These are phyloP conservation scores for Gleditsia sinensis DNA, from an alignment of 306 rosid species.

Conservation along the genomic window DNA sequence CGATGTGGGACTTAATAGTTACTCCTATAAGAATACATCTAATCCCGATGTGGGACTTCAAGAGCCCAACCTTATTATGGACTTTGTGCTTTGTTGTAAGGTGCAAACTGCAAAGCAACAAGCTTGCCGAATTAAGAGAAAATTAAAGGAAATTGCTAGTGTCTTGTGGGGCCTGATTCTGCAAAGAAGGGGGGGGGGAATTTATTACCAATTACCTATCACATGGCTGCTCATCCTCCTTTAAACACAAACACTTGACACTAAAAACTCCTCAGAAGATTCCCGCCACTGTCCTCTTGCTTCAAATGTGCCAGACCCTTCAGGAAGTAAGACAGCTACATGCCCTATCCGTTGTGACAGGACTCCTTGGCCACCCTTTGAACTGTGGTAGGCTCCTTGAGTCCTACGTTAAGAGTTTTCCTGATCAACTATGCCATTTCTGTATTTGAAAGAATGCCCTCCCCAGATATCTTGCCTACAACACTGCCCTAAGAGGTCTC, in stretches of 20 bases:
- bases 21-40: no score
- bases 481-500: conserved; percentile 49
- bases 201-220: no score
- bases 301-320: conserved; percentile 43
- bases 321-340: conserved; percentile 48
- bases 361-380: conserved; percentile 38
- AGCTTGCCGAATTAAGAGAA: no score
- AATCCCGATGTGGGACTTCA: no score
- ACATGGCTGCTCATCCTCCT: conserved; percentile 20
- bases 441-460: conserved; percentile 34
- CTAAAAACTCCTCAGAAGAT: neutral
- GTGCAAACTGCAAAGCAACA: no score
- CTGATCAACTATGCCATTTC: conserved; percentile 35
- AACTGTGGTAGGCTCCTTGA: conserved; percentile 54
- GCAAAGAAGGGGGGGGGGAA: no score
- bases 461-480: conserved; percentile 51
- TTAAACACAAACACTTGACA: neutral
- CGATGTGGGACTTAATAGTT: conserved; percentile 53
- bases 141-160: no score
- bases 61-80: no score
- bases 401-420: conserved; percentile 37
- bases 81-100: no score
- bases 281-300: conserved; percentile 41
- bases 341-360: conserved; percentile 44
- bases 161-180: no score